These are phyloP conservation scores for Gremmenia infestans DNA, from an alignment of 2,329 filamentous ascomycete species.

Conservation along the genomic window DNA sequence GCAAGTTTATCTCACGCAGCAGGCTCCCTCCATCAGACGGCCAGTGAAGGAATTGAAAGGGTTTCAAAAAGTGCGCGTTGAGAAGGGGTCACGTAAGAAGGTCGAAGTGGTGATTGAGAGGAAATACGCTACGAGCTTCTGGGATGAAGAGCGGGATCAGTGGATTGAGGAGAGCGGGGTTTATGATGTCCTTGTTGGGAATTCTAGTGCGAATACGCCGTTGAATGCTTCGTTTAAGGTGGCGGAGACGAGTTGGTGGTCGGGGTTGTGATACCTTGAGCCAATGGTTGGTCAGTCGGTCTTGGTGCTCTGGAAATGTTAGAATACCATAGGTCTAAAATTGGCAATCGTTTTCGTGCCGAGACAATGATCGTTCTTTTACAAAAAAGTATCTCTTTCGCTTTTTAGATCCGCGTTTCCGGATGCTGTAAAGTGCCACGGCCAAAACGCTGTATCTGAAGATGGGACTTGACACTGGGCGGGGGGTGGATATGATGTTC, in stretches of 20 bases:
- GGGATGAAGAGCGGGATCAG: constrained; percentile 46
- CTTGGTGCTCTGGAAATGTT: no score
- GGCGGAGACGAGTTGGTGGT: constrained; percentile 59
- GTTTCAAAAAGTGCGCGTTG: constrained; percentile 57
- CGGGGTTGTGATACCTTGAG: constrained; percentile 43
- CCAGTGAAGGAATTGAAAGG: constrained; percentile 60
- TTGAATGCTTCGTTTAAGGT: constrained; percentile 51
- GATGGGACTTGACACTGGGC: no score
- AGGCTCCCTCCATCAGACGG: constrained; percentile 47
- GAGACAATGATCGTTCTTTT: no score
- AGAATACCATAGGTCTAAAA: no score
- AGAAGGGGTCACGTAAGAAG: constrained; percentile 49
- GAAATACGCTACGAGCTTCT: constrained; percentile 44
- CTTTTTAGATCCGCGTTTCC: no score
- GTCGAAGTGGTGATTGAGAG: constrained; percentile 56
- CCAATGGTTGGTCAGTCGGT: no score
- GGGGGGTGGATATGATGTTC: no score
- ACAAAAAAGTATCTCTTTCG: no score
- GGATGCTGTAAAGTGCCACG: no score
- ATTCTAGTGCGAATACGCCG: constrained; percentile 48
- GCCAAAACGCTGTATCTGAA: no score
- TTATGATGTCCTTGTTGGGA: constrained; percentile 57
- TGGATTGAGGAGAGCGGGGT: constrained; percentile 62
- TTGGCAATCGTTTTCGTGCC: no score
- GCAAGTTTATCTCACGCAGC: constrained; percentile 50